A percentile compares a stretch with the other conserved stretches of the same genome.
phyloP scores from a whole-genome alignment of 139 green algal species.

The Auxenochlorella protothecoides region DNA sequence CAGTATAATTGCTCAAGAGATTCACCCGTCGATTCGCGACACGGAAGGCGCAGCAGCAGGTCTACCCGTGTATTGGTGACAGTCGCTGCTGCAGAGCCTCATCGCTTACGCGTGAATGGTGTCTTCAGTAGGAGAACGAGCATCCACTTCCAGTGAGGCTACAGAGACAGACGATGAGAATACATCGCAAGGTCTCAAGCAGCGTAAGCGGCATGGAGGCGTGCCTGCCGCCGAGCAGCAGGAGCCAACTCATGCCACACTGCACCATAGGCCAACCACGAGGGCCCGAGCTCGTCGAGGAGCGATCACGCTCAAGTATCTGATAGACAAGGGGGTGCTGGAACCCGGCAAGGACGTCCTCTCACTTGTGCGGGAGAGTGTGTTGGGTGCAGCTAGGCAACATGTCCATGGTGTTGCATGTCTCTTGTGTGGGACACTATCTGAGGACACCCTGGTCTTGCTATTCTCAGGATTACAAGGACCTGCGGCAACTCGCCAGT shows the following conservation, averaged over 20 bases:
- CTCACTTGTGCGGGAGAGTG: slow-evolving; percentile 18
- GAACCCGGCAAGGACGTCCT: slow-evolving; percentile 51
- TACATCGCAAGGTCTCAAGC: background rate
- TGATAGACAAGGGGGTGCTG: slow-evolving; percentile 65
- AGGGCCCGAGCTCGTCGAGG: too few relatives aligned
- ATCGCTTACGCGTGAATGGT: too few relatives aligned
- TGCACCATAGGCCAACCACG: too few relatives aligned
- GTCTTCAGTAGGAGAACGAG: too few relatives aligned
- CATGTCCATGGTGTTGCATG: background rate
- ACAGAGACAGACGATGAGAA: too few relatives aligned
- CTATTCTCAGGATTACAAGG: slow-evolving; percentile 62
- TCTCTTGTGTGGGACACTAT: background rate
- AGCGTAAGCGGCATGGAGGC: background rate
- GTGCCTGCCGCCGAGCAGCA: slow-evolving; percentile 3
- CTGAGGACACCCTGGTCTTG: background rate
- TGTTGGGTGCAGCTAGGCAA: background rate
- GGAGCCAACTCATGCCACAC: background rate
- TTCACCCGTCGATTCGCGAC: too few relatives aligned
- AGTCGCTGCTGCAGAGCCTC: too few relatives aligned
- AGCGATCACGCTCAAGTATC: slow-evolving; percentile 41
- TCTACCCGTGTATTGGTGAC: too few relatives aligned
- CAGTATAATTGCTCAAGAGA: too few relatives aligned
- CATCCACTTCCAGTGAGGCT: too few relatives aligned
- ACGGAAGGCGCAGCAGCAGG: too few relatives aligned
- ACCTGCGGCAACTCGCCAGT: slow-evolving; percentile 31